Percentiles rank a stretch among this genome's conserved stretches.
These are phyloP conservation scores for Fusarium poae DNA, from an alignment of 2,329 filamentous ascomycete genomes.

Conservation along the genomic window DNA sequence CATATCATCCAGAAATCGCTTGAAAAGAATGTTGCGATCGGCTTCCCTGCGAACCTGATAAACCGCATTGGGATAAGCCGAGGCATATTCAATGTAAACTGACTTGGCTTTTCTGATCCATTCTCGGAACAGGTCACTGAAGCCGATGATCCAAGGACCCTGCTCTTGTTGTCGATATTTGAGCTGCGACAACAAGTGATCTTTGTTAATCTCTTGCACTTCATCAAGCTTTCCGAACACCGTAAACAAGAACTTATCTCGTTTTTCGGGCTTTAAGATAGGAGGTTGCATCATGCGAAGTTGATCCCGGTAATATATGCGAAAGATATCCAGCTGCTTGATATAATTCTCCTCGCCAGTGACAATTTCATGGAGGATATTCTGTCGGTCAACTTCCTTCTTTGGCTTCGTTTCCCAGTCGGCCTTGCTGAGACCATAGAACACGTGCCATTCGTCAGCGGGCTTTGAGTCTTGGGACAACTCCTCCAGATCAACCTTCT, in stretches of 20 bases:
- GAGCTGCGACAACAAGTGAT: constrained; percentile 89
- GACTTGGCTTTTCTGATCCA: constrained; percentile 95
- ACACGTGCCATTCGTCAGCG: constrained; percentile 86
- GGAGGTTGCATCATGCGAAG: constrained; percentile 79
- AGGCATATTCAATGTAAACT: constrained; percentile 93
- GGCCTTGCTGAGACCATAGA: constrained; percentile 86
- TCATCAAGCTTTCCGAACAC: constrained; percentile 94
- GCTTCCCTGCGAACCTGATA: constrained; percentile 87
- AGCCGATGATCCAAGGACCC: constrained; percentile 92
- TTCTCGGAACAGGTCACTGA: constrained; percentile 97
- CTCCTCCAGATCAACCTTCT: constrained; percentile 89
- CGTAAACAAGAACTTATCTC: constrained; percentile 82
- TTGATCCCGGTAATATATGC: constrained; percentile 86
- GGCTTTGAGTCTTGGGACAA: constrained; percentile 77
- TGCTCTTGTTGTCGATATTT: constrained; percentile 98
- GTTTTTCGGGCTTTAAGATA: constrained; percentile 82
- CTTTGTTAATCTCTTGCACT: constrained; percentile 91
- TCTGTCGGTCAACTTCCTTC: constrained; percentile 93
- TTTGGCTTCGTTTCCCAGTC: constrained; percentile 77
- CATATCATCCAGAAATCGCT: constrained; percentile 84
- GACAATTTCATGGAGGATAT: constrained; percentile 94
- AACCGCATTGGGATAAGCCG: constrained; percentile 85
- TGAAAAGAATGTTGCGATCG: constrained; percentile 87
- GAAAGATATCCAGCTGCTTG: constrained; percentile 87
- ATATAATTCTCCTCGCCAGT: constrained; percentile 93